Evolutionary conservation across 2,329 filamentous ascomycete genomes (phyloP).

Genomic region (Aspergillus alliaceus): DNA sequence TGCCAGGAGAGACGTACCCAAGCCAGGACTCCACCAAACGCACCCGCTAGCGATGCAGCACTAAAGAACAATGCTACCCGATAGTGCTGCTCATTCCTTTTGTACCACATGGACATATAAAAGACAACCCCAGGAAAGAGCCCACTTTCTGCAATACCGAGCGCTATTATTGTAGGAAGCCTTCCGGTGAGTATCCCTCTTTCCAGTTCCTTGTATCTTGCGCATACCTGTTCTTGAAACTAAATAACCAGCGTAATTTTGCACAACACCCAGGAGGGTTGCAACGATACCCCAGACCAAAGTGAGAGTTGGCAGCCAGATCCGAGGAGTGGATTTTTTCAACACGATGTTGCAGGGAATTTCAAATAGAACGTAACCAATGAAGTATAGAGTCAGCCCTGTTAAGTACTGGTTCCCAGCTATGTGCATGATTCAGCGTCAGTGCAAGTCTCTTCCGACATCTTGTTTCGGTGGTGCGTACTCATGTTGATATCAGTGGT

Average conservation of each 20-base stretch:
- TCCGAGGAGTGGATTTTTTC: conserved; percentile 38
- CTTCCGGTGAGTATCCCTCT: not conserved
- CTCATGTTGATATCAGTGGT: conserved; percentile 39
- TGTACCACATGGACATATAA: conserved; percentile 65
- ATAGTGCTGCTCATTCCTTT: conserved; percentile 58
- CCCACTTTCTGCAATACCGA: conserved; percentile 54
- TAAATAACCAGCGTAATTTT: conserved; percentile 51
- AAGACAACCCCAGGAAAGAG: conserved; percentile 58
- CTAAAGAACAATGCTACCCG: conserved; percentile 62
- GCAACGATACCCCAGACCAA: conserved; percentile 52
- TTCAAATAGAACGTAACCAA: conserved; percentile 41
- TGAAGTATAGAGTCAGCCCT: conserved; percentile 40
- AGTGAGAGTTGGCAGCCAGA: conserved; percentile 44
- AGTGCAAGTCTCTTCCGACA: not conserved
- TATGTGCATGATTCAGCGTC: conserved; percentile 7
- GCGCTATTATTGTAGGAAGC: conserved; percentile 26
- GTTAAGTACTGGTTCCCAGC: conserved; percentile 42
- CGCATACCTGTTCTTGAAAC: conserved; percentile 43
- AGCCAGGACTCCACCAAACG: conserved; percentile 62
- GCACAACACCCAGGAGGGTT: conserved; percentile 49
- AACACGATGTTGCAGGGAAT: conserved; percentile 45
- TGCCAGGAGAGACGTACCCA: conserved; percentile 31
- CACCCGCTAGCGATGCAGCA: conserved; percentile 58
- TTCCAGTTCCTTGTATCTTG: not conserved
- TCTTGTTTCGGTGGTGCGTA: conserved; percentile 16